Evolutionary conservation across 495 filamentous ascomycete species (phyloP).

Genomic region (Aspergillus heteromorphus): DNA sequence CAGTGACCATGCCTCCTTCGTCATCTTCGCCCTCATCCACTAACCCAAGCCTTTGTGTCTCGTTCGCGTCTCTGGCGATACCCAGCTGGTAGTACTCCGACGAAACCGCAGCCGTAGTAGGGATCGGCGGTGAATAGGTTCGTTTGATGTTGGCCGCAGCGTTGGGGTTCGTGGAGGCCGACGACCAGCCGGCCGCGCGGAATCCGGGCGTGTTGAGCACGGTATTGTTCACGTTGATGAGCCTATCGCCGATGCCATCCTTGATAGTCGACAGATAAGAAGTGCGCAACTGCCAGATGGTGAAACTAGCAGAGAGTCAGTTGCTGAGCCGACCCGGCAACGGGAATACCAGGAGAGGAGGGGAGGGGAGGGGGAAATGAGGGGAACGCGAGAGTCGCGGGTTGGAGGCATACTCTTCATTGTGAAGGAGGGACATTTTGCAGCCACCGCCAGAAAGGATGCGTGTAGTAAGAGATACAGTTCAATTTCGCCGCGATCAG

Average conservation of each 20-base stretch:
- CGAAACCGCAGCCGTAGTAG: constrained; percentile 62
- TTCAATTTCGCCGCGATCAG: neutral
- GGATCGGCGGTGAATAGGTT: constrained; percentile 93
- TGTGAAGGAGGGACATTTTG: constrained; percentile 88
- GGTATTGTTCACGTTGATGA: constrained; percentile 86
- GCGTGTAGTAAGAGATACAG: neutral
- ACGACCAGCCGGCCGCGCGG: constrained; percentile 88
- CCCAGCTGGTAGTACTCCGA: constrained; percentile 72
- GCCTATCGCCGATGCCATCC: constrained; percentile 91
- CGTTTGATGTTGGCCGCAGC: constrained; percentile 69
- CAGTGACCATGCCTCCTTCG: constrained; percentile 75
- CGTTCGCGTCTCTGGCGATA: constrained; percentile 26
- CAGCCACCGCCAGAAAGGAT: neutral
- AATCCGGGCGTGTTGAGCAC: constrained; percentile 93
- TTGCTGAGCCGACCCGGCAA: neutral
- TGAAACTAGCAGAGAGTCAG: constrained; percentile 55
- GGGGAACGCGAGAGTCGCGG: neutral
- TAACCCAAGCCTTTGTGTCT: constrained; percentile 25
- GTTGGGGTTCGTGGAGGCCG: constrained; percentile 49
- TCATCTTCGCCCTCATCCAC: constrained; percentile 73
- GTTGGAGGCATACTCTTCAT: constrained; percentile 74
- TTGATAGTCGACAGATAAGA: constrained; percentile 86
- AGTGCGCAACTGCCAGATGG: constrained; percentile 87
- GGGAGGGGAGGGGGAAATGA: neutral
- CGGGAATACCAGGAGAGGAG: neutral